Conservation (phyloP, 2,329 filamentous ascomycete species). For the Fusarium agapanthi region DNA sequence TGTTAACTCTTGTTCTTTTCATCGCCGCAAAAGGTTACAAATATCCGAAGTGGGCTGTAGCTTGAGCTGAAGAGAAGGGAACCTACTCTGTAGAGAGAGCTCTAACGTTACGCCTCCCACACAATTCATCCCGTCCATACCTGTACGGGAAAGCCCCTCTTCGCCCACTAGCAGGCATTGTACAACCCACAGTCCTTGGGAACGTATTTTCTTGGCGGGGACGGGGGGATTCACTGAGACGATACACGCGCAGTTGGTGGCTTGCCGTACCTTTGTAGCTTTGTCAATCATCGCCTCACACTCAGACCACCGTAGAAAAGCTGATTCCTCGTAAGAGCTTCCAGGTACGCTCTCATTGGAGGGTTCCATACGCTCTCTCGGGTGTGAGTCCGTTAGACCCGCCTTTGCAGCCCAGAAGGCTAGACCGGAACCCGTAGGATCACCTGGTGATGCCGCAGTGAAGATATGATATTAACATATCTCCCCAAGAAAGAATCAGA, state of each 20-base stretch:
- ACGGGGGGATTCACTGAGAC: background rate
- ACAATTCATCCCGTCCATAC: background rate
- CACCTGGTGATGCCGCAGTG: conserved; percentile 4
- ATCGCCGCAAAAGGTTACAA: conserved; percentile 10
- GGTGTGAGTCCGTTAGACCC: conserved; percentile 26
- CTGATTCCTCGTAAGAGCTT: conserved; percentile 21
- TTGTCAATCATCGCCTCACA: background rate
- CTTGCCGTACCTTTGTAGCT: conserved; percentile 14
- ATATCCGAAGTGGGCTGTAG: conserved; percentile 34
- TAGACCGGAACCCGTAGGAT: background rate
- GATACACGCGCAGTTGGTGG: conserved; percentile 17
- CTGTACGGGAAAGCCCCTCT: conserved; percentile 11
- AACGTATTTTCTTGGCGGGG: conserved; percentile 13
- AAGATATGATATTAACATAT: background rate
- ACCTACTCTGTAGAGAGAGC: conserved; percentile 9
- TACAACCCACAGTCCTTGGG: conserved; percentile 16
- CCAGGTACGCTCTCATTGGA: conserved; percentile 25
- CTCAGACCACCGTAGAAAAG: conserved; percentile 33
- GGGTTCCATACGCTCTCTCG: conserved; percentile 13
- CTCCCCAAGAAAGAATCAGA: background rate
- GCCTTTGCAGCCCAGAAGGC: conserved; percentile 14
- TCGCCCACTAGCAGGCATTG: background rate
- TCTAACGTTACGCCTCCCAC: conserved; percentile 9
- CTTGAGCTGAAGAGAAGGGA: conserved; percentile 28
- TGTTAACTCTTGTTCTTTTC: background rate